Conservation (phyloP, 495 filamentous ascomycete genomes). For the Trichoderma erinaceum region DNA sequence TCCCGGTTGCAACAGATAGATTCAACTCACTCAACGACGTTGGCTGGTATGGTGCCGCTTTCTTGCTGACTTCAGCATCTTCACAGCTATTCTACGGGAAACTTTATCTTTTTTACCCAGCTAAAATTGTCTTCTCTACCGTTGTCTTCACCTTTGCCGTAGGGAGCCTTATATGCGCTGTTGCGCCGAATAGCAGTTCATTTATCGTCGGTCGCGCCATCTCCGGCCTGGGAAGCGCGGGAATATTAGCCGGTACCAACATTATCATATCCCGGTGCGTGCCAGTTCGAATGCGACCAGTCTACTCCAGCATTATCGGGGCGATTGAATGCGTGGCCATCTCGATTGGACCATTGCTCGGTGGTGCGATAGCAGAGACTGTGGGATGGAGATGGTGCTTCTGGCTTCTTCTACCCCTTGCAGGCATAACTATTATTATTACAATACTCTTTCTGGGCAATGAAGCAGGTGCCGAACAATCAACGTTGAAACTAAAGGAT, state of each 20-base stretch:
- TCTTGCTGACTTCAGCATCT: not conserved
- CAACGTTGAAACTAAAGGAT: not conserved
- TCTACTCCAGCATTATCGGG: not conserved
- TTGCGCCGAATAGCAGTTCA: not conserved
- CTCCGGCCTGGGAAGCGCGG: not conserved
- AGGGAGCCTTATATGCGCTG: not conserved
- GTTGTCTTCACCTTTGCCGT: not conserved
- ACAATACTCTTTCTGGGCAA: not conserved
- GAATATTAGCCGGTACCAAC: not conserved
- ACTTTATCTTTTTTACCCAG: not conserved
- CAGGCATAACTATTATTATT: not conserved
- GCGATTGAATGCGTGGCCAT: not conserved
- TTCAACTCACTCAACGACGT: not conserved
- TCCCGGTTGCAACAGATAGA: not conserved
- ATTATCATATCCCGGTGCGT: not conserved
- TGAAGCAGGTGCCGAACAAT: not conserved
- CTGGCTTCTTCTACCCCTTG: not conserved
- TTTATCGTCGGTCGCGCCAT: not conserved
- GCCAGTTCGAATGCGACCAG: not conserved
- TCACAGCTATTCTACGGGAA: not conserved
- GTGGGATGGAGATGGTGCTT: not conserved
- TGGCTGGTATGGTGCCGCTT: not conserved
- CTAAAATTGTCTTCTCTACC: not conserved
- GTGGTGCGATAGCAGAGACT: not conserved
- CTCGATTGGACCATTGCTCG: not conserved